Conservation (phyloP, 192 early-diverging fungal genomes). For the Coemansia sp. region DNA sequence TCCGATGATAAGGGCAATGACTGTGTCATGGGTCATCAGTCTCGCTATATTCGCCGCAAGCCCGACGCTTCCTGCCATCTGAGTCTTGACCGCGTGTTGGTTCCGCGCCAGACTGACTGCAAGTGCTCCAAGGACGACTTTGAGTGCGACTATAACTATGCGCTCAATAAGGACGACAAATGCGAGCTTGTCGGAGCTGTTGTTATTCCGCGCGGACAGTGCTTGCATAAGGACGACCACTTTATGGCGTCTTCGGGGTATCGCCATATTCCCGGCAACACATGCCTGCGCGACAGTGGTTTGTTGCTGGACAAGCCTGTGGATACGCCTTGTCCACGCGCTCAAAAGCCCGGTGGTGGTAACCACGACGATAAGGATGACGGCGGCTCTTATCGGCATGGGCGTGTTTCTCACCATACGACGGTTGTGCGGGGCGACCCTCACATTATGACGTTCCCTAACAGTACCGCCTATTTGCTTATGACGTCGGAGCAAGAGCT, state of each 20-base stretch:
- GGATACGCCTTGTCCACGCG: conserved; percentile 57
- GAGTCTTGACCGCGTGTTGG: conserved; percentile 62
- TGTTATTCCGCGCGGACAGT: conserved; percentile 64
- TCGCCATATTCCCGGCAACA: conserved; percentile 83
- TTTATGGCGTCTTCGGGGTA: conserved; percentile 80
- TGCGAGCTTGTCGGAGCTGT: conserved; percentile 65
- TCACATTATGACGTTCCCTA: conserved; percentile 67
- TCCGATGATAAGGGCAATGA: conserved; percentile 50
- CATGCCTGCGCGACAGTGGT: conserved; percentile 59
- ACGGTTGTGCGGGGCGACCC: conserved; percentile 53
- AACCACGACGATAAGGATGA: conserved; percentile 14
- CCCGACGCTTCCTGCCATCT: conserved; percentile 76
- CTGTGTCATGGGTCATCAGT: conserved; percentile 83
- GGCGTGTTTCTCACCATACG: conserved; percentile 35
- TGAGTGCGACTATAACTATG: conserved; percentile 92
- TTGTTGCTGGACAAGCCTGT: conserved; percentile 60
- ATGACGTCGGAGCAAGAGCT: conserved; percentile 62
- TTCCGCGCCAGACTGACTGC: conserved; percentile 64
- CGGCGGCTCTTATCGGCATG: conserved; percentile 6
- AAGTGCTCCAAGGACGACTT: conserved; percentile 81
- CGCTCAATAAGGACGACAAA: conserved; percentile 51
- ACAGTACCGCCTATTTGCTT: conserved; percentile 64
- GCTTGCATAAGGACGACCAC: conserved; percentile 60
- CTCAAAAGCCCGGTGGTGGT: conserved; percentile 35
- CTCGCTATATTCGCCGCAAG: conserved; percentile 76